Conservation (phyloP, 2,329 filamentous ascomycete genomes). For the Colletotrichum aenigma region DNA sequence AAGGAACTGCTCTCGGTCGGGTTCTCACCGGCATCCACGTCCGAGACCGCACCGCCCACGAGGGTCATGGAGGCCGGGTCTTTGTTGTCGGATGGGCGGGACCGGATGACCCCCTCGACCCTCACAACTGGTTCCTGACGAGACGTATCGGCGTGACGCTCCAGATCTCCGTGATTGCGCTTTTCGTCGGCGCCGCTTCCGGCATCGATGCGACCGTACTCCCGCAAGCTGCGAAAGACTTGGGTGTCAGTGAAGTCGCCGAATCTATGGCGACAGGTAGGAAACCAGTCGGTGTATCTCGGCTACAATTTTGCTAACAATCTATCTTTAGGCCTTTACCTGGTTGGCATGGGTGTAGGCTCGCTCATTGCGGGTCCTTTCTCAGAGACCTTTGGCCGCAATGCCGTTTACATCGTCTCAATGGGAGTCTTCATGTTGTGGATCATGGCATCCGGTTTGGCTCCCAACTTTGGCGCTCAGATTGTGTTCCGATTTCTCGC, state of each 20-base stretch:
- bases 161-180: slow-evolving; percentile 50
- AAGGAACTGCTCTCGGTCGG: slow-evolving; percentile 27
- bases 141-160: slow-evolving; percentile 41
- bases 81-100: slow-evolving; percentile 35
- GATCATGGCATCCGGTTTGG: slow-evolving; percentile 46
- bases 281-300: not conserved
- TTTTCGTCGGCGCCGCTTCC: slow-evolving; percentile 54
- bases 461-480: slow-evolving; percentile 44
- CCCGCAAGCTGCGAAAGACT: slow-evolving; percentile 45
- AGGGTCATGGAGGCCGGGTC: slow-evolving; percentile 30
- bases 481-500: slow-evolving; percentile 53
- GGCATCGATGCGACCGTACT: slow-evolving; percentile 57
- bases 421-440: slow-evolving; percentile 47
- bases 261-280: slow-evolving; percentile 52
- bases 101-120: slow-evolving; percentile 44
- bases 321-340: slow-evolving; percentile 25
- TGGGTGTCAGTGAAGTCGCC: slow-evolving; percentile 53
- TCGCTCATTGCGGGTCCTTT: slow-evolving; percentile 40
- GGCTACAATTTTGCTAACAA: not conserved
- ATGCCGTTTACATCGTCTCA: slow-evolving; percentile 41
- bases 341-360: slow-evolving; percentile 40
- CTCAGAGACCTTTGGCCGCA: slow-evolving; percentile 43
- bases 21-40: slow-evolving; percentile 34
- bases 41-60: slow-evolving; percentile 25
- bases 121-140: slow-evolving; percentile 47